Evolutionary conservation across 257 asterid genomes (phyloP).

Genomic region (Ilex aquifolium): DNA sequence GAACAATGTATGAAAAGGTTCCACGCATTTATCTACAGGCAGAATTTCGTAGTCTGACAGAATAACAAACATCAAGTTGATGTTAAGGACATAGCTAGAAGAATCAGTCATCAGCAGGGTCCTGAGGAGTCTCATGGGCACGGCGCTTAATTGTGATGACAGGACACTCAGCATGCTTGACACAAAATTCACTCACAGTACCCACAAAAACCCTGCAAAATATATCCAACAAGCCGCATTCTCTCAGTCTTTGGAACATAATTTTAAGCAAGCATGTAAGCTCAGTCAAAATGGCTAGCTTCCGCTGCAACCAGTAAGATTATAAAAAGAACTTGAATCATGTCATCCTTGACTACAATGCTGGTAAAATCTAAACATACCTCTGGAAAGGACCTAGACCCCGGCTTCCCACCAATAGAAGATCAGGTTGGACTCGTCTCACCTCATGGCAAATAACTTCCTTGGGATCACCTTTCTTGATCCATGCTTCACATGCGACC

Average conservation of each 20-base stretch:
- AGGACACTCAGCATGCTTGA: slow-evolving; percentile 72
- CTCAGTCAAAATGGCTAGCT: too few relatives aligned
- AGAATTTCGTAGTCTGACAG: too few relatives aligned
- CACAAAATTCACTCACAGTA: slow-evolving; percentile 16
- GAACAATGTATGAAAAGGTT: too few relatives aligned
- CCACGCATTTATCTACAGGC: too few relatives aligned
- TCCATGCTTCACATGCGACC: slow-evolving; percentile 92
- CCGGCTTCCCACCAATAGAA: slow-evolving; percentile 82
- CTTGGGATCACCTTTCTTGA: slow-evolving; percentile 70
- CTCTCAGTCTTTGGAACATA: too few relatives aligned
- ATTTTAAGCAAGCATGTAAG: too few relatives aligned
- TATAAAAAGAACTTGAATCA: too few relatives aligned
- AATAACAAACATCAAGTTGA: neutral
- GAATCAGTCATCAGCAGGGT: slow-evolving; percentile 36
- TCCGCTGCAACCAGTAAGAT: too few relatives aligned
- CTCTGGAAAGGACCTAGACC: slow-evolving; percentile 91
- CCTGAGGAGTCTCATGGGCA: slow-evolving; percentile 59
- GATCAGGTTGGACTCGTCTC: slow-evolving; percentile 59
- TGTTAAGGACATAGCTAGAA: neutral
- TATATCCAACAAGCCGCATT: too few relatives aligned
- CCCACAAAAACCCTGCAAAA: neutral
- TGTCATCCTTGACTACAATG: too few relatives aligned
- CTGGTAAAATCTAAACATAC: slow-evolving; percentile 21
- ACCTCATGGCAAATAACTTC: slow-evolving; percentile 78
- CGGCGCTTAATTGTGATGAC: slow-evolving; percentile 45